Percentiles rank a stretch among this genome's conserved stretches.
Evolutionary conservation across 192 early-diverging fungal species (phyloP).

Genomic region (Radiomyces spectabilis): DNA sequence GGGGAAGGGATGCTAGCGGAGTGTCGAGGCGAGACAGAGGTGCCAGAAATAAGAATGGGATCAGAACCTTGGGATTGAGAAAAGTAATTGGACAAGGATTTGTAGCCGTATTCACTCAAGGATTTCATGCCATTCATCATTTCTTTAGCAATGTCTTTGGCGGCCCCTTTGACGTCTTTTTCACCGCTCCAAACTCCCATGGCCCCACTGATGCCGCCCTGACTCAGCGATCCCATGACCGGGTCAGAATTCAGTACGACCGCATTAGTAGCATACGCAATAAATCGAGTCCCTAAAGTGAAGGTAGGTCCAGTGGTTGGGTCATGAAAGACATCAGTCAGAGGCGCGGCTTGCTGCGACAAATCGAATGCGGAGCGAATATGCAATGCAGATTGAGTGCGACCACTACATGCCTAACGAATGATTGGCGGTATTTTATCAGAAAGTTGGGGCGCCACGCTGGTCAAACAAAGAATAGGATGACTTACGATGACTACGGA

Average conservation of each 20-base stretch:
- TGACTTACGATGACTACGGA: conserved; percentile 54
- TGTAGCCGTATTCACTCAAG: conserved; percentile 57
- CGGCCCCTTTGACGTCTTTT: conserved; percentile 45
- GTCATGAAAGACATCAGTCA: conserved; percentile 45
- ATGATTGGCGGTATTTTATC: neutral
- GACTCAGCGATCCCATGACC: neutral
- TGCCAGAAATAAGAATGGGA: neutral
- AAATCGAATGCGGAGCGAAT: conserved; percentile 45
- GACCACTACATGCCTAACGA: conserved; percentile 6
- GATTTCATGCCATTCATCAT: conserved; percentile 69
- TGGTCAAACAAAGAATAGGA: neutral
- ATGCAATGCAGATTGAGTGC: conserved; percentile 28
- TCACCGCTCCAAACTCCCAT: conserved; percentile 22
- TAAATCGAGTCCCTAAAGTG: conserved; percentile 53
- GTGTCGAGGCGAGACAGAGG: neutral
- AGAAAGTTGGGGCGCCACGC: no score
- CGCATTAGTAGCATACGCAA: conserved; percentile 64
- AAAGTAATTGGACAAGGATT: conserved; percentile 61
- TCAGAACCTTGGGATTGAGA: conserved; percentile 14
- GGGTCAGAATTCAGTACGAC: conserved; percentile 22
- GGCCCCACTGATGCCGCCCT: conserved; percentile 12
- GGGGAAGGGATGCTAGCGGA: neutral
- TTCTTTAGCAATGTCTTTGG: conserved; percentile 74
- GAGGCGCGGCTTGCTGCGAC: conserved; percentile 11
- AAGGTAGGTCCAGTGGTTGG: conserved; percentile 32